Conservation (phyloP, 2,329 filamentous ascomycete genomes). For the Curvularia sp. region DNA sequence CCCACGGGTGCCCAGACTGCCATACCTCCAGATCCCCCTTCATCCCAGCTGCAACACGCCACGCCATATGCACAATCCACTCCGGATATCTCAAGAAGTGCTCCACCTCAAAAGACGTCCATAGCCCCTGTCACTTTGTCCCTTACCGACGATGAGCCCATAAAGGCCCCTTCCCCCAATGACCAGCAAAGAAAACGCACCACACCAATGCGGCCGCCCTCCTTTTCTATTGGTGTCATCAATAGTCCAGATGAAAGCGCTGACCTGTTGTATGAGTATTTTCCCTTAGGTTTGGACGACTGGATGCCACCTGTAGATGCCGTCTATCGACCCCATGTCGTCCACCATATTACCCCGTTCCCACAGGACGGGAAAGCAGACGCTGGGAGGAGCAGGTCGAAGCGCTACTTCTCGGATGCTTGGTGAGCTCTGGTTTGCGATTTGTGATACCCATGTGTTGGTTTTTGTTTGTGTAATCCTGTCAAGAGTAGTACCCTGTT, state of each 20-base stretch:
- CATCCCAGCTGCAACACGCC: conserved; percentile 42
- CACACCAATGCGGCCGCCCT: conserved; percentile 54
- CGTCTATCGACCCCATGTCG: conserved; percentile 88
- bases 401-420: conserved; percentile 59
- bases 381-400: conserved; percentile 54
- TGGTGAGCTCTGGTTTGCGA: conserved; percentile 19
- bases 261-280: conserved; percentile 92
- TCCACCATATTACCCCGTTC: conserved; percentile 76
- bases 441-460: conserved; percentile 16
- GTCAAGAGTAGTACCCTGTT: conserved; percentile 4
- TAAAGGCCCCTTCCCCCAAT: conserved; percentile 48
- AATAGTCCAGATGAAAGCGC: conserved; percentile 76
- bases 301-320: conserved; percentile 92
- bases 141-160: conserved; percentile 63
- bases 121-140: conserved; percentile 63
- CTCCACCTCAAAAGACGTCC: conserved; percentile 50
- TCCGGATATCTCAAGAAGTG: conserved; percentile 58
- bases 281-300: conserved; percentile 87
- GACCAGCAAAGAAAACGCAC: conserved; percentile 45
- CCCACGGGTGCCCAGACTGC: conserved; percentile 54
- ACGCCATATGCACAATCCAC: conserved; percentile 61
- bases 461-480: conserved; percentile 9
- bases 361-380: conserved; percentile 57
- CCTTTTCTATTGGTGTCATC: conserved; percentile 58
- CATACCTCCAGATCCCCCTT: conserved; percentile 51